phyloP scores from a whole-genome alignment of 2,329 filamentous ascomycete genomes.

The Coniochaeta sp. region DNA sequence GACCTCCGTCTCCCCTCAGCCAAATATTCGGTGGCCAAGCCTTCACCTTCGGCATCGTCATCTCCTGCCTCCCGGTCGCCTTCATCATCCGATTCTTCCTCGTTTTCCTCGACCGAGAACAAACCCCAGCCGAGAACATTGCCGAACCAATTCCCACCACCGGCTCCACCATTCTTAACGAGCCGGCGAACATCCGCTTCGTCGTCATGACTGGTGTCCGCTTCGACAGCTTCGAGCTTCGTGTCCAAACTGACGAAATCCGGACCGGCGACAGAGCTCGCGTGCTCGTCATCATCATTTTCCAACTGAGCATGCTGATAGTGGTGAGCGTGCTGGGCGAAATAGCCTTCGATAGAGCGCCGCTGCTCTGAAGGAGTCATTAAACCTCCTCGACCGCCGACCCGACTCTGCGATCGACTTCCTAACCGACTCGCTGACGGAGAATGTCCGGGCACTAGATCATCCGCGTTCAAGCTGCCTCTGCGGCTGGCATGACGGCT shows the following conservation, averaged over 20 bases:
- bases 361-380: slow-evolving; percentile 36
- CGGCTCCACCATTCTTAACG: slow-evolving; percentile 43
- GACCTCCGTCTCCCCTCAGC: slow-evolving; percentile 19
- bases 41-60: slow-evolving; percentile 7
- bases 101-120: slow-evolving; percentile 55
- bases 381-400: slow-evolving; percentile 29
- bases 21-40: background rate
- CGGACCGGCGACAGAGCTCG: slow-evolving; percentile 31
- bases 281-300: background rate
- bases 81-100: slow-evolving; percentile 38
- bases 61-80: slow-evolving; percentile 17
- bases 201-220: slow-evolving; percentile 42
- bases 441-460: slow-evolving; percentile 20
- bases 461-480: slow-evolving; percentile 34
- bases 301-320: background rate
- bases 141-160: slow-evolving; percentile 52
- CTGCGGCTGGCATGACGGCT: slow-evolving; percentile 41
- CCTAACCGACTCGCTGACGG: slow-evolving; percentile 36
- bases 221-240: slow-evolving; percentile 47
- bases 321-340: slow-evolving; percentile 7
- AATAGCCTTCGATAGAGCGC: slow-evolving; percentile 26
- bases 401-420: slow-evolving; percentile 39
- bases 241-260: slow-evolving; percentile 59
- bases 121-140: slow-evolving; percentile 52
- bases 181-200: slow-evolving; percentile 52